phyloP scores from a whole-genome alignment of 768 basidiomycete genomes.

The Coprinopsis marcescibilis region DNA sequence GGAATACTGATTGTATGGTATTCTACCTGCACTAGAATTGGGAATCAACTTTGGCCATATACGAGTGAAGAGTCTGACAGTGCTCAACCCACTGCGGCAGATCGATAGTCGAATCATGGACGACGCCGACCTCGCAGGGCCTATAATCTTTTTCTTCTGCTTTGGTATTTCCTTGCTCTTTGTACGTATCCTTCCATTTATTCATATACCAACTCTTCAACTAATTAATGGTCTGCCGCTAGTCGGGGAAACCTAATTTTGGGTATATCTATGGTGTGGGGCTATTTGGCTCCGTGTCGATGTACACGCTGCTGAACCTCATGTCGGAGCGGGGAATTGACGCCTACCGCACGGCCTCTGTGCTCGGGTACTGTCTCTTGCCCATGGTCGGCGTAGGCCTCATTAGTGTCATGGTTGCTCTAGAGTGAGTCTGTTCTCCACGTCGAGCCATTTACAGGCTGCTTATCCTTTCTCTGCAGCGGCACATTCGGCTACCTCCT shows the following conservation, averaged over 20 bases:
- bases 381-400: slow-evolving; percentile 95
- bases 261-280: slow-evolving; percentile 98
- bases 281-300: slow-evolving; percentile 85
- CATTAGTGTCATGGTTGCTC: slow-evolving; percentile 76
- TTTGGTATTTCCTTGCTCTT: slow-evolving; percentile 91
- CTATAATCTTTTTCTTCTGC: slow-evolving; percentile 90
- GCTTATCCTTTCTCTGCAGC: slow-evolving; percentile 33
- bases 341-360: slow-evolving; percentile 90
- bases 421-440: slow-evolving; percentile 62
- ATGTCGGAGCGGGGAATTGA: slow-evolving; percentile 97
- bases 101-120: slow-evolving; percentile 97
- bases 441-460: slow-evolving; percentile 1
- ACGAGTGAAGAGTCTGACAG: slow-evolving; percentile 87
- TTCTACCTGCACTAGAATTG: slow-evolving; percentile 53
- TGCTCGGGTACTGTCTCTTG: slow-evolving; percentile 92
- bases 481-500: slow-evolving; percentile 82
- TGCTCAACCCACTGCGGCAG: slow-evolving; percentile 83
- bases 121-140: slow-evolving; percentile 96
- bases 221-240: slow-evolving; percentile 6
- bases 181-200: slow-evolving; percentile 43
- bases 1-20: neutral
- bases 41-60: slow-evolving; percentile 99
- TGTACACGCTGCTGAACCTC: slow-evolving; percentile 92
- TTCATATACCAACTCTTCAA: slow-evolving; percentile 5
- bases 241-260: slow-evolving; percentile 99